phyloP scores from a whole-genome alignment of 1,284 basidiomycete genomes.

The Phellinidium pouzarii region DNA sequence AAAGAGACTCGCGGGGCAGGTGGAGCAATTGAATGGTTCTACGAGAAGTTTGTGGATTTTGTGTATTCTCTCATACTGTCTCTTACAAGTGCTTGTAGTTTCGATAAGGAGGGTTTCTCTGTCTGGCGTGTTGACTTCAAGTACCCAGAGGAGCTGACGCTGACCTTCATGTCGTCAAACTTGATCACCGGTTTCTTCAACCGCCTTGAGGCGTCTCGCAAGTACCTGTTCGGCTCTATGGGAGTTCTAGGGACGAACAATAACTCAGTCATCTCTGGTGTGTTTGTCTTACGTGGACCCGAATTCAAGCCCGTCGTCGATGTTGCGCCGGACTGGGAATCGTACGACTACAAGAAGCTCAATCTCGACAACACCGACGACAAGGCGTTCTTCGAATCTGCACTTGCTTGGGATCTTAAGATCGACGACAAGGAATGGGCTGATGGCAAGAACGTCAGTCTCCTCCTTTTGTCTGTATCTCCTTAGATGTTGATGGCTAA shows the following conservation, averaged over 20 bases:
- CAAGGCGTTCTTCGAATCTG: slow-evolving; percentile 85
- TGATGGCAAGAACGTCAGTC: slow-evolving; percentile 79
- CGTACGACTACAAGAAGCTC: slow-evolving; percentile 75
- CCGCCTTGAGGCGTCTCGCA: slow-evolving; percentile 91
- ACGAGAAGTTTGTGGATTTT: slow-evolving; percentile 61
- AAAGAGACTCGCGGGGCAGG: slow-evolving; percentile 80
- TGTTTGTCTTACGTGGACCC: slow-evolving; percentile 75
- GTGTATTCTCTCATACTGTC: slow-evolving; percentile 16
- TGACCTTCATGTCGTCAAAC: slow-evolving; percentile 88
- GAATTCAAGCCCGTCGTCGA: slow-evolving; percentile 66
- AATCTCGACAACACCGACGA: slow-evolving; percentile 62
- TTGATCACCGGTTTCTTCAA: slow-evolving; percentile 94
- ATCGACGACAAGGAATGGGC: slow-evolving; percentile 81
- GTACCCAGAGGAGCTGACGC: slow-evolving; percentile 93
- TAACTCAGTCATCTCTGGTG: slow-evolving; percentile 74
- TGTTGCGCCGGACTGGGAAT: slow-evolving; percentile 90
- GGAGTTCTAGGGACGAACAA: slow-evolving; percentile 85
- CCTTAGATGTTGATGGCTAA: neutral
- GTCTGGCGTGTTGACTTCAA: slow-evolving; percentile 93
- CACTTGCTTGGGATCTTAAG: slow-evolving; percentile 86
- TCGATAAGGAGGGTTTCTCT: slow-evolving; percentile 88
- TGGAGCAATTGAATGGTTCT: slow-evolving; percentile 83
- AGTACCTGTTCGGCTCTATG: slow-evolving; percentile 90
- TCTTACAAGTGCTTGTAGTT: slow-evolving; percentile 44
- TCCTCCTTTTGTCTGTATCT: slow-evolving; percentile 2